These are phyloP conservation scores for Chytriomyces sp. DNA, from an alignment of 192 early-diverging fungal species.

Conservation along the genomic window DNA sequence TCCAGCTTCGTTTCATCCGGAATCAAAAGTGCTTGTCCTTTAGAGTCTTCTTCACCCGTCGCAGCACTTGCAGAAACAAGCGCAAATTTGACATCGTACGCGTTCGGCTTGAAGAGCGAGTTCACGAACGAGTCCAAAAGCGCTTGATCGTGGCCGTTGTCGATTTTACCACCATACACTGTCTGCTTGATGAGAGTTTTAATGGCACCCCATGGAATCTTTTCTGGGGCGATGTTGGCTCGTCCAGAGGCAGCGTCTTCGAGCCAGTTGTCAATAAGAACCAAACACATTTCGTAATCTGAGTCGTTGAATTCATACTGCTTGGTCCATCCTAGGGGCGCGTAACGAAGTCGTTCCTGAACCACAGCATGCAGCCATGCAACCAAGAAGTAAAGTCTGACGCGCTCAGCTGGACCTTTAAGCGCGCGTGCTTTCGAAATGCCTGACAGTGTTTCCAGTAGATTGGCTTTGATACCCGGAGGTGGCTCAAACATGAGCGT, in stretches of 20 bases:
- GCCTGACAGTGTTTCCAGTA: conserved; percentile 79
- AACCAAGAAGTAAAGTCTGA: conserved; percentile 90
- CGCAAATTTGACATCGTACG: conserved; percentile 82
- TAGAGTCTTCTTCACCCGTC: conserved; percentile 20
- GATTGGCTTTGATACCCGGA: conserved; percentile 92
- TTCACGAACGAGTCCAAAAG: conserved; percentile 87
- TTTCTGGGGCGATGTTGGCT: conserved; percentile 88
- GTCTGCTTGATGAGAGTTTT: conserved; percentile 81
- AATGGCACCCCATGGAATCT: conserved; percentile 97
- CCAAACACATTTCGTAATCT: conserved; percentile 89
- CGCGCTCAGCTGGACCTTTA: conserved; percentile 83
- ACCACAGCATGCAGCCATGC: conserved; percentile 97
- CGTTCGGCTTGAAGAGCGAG: conserved; percentile 74
- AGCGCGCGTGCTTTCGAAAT: conserved; percentile 60
- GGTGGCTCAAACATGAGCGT: conserved; percentile 96
- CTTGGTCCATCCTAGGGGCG: conserved; percentile 97
- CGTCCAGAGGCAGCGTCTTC: conserved; percentile 77
- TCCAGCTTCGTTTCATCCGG: conserved; percentile 88
- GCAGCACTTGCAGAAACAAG: conserved; percentile 63
- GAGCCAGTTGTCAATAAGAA: conserved; percentile 92
- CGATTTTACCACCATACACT: conserved; percentile 97
- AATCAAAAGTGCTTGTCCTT: conserved; percentile 54
- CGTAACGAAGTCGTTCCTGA: conserved; percentile 94
- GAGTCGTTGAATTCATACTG: conserved; percentile 98
- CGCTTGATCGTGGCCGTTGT: conserved; percentile 84